These are phyloP conservation scores for Ganoderma resinaceum DNA, from an alignment of 1,284 basidiomycete genomes.

Conservation along the genomic window DNA sequence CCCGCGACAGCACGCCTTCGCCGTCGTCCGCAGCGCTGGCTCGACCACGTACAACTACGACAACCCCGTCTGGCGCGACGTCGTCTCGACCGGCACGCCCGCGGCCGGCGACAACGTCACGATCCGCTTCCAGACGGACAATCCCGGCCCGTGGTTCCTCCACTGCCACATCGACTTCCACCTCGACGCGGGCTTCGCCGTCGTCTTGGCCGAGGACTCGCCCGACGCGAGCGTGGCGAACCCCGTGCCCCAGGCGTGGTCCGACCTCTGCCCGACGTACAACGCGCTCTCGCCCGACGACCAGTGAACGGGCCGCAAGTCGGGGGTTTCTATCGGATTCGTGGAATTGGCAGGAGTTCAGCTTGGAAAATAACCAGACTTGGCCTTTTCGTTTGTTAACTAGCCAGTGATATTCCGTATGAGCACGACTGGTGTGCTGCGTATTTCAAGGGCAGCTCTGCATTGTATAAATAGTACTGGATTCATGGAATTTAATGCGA, in stretches of 20 bases:
- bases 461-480: too few species aligned
- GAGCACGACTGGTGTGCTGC: too few species aligned
- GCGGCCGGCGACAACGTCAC: conserved; percentile 41
- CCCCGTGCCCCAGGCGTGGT: conserved; percentile 34
- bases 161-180: conserved; percentile 39
- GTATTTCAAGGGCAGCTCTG: too few species aligned
- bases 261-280: conserved; percentile 4
- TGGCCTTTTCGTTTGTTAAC: too few species aligned
- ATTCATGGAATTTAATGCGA: too few species aligned
- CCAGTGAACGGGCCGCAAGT: conserved; percentile 12
- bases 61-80: conserved; percentile 43
- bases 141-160: conserved; percentile 39
- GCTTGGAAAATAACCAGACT: too few species aligned
- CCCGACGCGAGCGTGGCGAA: conserved; percentile 24
- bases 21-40: conserved; percentile 41
- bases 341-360: too few species aligned
- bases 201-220: conserved; percentile 38
- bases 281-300: conserved; percentile 6
- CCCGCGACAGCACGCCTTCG: conserved; percentile 35
- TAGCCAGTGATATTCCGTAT: too few species aligned
- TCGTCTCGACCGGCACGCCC: conserved; percentile 40
- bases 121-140: conserved; percentile 35
- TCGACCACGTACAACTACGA: conserved; percentile 40
- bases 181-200: conserved; percentile 36
- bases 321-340: too few species aligned